Evolutionary conservation across 1,284 basidiomycete genomes (phyloP), one percentile per base, ranked within the genome.

Genomic region (Cryptococcus wingfieldii): DNA sequence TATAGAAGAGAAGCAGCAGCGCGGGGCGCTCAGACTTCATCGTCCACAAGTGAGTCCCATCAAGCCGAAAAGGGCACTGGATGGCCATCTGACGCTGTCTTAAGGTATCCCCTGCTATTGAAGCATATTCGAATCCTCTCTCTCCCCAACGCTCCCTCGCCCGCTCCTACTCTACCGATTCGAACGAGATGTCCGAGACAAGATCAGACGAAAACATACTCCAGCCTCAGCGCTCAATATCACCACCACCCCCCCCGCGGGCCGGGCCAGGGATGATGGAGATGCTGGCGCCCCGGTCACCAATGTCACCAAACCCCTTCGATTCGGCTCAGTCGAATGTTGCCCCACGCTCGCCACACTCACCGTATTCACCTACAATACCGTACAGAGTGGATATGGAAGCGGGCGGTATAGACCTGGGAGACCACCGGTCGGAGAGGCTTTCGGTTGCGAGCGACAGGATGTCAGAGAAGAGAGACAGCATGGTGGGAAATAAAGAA

Each of bases 11-110:
- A 38, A 27, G 37, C 31, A 50, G 43, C 10, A 47, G 34, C 23
- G 53, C n/a, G 52, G 50, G 8, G 38, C 48, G 27, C 42, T 60
- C 25, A 56, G 50, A 28, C 39, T 60, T 13, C 58, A 60, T 42
- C 54, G 54, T 28, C 43, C 38, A 27, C 48, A 46, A 37, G 58
- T 60, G 44, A 38, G 58, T 59, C 9, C 27, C 38, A 9, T 51
- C 14, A 4, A 3, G 23, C 41, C n/a, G 31, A 10, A 34, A 34
- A 6, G 31, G 10, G 7, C 31, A 23, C 23, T 23, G 23, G 23
- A 23, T 23, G 23, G 23, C 31, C 6, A 34, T 8, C 5, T 34
- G 31, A 34, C 31, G 10, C 5, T 34, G 6, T 10, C 10, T 1
- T 5, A 34, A 34, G 31, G 31, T 34, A 34, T 34, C 31, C 31